phyloP scores from a whole-genome alignment of 306 rosid genomes.

The Lathyrus oleraceus region DNA sequence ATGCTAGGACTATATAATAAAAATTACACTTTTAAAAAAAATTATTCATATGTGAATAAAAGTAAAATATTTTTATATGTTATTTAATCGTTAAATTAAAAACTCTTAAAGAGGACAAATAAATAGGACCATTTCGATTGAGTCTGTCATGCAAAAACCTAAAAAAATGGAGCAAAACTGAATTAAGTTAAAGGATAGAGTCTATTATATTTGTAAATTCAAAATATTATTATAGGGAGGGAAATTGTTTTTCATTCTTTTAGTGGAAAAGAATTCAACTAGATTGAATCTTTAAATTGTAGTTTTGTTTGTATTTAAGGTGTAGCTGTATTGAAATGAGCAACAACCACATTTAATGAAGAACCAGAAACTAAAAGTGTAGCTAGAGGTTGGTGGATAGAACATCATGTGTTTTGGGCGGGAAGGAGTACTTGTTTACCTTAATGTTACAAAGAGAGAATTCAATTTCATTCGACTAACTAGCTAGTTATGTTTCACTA shows the following conservation, averaged over 20 bases:
- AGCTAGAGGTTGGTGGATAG: neutral
- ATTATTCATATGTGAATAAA: too few species aligned
- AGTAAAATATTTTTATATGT: too few species aligned
- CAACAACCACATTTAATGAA: constrained; percentile 29
- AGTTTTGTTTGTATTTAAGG: neutral
- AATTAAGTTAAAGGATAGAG: too few species aligned
- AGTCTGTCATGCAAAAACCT: too few species aligned
- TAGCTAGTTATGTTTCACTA: too few species aligned
- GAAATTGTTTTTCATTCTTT: neutral
- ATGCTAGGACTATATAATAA: neutral
- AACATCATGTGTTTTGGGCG: neutral
- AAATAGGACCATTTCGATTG: too few species aligned
- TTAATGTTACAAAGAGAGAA: neutral
- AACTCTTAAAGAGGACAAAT: too few species aligned
- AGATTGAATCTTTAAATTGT: neutral
- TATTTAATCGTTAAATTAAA: too few species aligned
- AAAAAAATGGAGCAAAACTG: too few species aligned
- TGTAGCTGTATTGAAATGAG: neutral
- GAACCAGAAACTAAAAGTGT: neutral
- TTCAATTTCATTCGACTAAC: too few species aligned
- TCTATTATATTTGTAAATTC: neutral
- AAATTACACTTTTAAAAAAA: too few species aligned
- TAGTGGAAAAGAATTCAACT: neutral
- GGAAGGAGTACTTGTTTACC: neutral
- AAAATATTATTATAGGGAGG: neutral